Conservation (phyloP, 2,329 filamentous ascomycete genomes). For the Colletotrichum navitas region DNA sequence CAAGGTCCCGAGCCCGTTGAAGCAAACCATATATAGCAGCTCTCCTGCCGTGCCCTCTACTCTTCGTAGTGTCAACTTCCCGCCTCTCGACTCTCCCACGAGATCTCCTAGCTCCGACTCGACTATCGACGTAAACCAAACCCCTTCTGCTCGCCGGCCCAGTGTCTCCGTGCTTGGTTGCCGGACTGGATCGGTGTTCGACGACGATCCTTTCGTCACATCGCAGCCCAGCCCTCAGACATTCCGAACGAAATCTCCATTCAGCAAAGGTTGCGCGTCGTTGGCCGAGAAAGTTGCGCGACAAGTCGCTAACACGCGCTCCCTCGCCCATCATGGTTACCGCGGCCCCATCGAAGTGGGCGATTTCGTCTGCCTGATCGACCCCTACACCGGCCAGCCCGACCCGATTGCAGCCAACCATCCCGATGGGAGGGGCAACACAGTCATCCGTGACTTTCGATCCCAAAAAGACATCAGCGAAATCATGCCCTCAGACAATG, state of each 20-base stretch:
- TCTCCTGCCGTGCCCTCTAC: not conserved
- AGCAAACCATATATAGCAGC: not conserved
- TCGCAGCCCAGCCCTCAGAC: not conserved
- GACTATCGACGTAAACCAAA: not conserved
- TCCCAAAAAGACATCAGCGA: not conserved
- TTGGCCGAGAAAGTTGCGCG: not conserved
- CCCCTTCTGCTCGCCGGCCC: not conserved
- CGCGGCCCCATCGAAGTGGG: slow-evolving; percentile 26
- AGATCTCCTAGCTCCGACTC: not conserved
- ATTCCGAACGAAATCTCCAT: too few species aligned
- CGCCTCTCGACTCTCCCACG: not conserved
- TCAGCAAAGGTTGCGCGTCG: not conserved
- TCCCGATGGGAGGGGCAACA: not conserved
- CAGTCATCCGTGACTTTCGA: not conserved
- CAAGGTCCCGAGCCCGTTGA: slow-evolving; percentile 2
- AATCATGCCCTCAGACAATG: not conserved
- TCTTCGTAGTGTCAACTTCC: slow-evolving; percentile 1
- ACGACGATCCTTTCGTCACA: not conserved
- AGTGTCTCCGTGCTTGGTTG: not conserved
- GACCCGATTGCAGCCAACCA: slow-evolving; percentile 3
- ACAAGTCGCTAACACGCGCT: not conserved
- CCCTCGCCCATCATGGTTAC: not conserved
- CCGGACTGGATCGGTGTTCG: not conserved
- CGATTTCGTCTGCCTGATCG: slow-evolving; percentile 18
- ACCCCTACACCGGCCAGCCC: slow-evolving; percentile 25